Percentiles rank a stretch among this genome's conserved stretches.
phyloP scores from a whole-genome alignment of 2,329 filamentous ascomycete genomes.

The Diaporthe ampelina region DNA sequence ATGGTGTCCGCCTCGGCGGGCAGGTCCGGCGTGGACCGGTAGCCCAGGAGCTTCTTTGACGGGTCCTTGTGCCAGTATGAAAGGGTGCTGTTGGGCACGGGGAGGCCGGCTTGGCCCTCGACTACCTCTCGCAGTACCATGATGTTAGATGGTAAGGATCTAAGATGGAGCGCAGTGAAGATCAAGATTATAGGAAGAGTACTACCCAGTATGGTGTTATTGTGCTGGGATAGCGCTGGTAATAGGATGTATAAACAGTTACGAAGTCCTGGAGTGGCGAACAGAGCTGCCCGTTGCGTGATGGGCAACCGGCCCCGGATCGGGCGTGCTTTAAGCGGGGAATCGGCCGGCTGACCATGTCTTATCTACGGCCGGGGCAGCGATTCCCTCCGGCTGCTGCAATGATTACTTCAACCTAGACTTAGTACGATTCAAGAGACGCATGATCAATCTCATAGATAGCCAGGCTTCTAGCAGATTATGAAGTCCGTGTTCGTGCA shows the following conservation, averaged over 20 bases:
- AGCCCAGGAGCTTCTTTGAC: constrained; percentile 73
- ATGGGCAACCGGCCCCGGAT: constrained; percentile 25
- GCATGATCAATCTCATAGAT: too few relatives aligned
- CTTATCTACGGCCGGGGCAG: constrained; percentile 25
- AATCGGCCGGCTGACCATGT: constrained; percentile 23
- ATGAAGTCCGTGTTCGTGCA: too few relatives aligned
- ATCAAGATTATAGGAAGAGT: not conserved
- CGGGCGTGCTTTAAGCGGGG: constrained; percentile 18
- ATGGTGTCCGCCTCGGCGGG: constrained; percentile 76
- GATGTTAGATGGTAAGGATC: not conserved
- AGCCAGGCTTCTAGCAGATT: too few relatives aligned
- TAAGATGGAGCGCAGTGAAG: not conserved
- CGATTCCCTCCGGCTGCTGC: not conserved
- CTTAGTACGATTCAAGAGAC: too few relatives aligned
- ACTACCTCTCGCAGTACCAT: constrained; percentile 45
- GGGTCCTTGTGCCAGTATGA: constrained; percentile 84
- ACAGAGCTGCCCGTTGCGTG: constrained; percentile 13
- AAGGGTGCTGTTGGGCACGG: constrained; percentile 69
- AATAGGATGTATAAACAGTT: too few relatives aligned
- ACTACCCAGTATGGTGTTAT: not conserved
- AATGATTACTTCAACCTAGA: constrained; percentile 3
- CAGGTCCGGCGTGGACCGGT: constrained; percentile 75
- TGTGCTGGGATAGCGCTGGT: not conserved
- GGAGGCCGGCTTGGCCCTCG: constrained; percentile 66
- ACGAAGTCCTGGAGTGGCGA: not conserved